Base-by-base conservation (phyloP, 2,329 filamentous ascomycete genomes). In the Botryotinia globosa region DNA sequence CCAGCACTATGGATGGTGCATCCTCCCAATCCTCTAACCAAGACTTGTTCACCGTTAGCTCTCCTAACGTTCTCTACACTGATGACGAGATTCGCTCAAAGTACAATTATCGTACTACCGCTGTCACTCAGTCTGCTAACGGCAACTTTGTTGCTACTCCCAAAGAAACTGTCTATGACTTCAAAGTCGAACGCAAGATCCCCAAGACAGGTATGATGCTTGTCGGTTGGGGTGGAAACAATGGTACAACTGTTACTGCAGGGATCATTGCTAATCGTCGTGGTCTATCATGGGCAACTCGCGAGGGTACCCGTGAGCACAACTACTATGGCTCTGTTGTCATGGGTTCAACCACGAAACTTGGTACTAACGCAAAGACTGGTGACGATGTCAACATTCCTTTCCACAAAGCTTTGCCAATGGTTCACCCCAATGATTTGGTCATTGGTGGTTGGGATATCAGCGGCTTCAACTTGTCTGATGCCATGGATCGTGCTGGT, bases 321-420 rank as follows among this genome's bases (percentile, higher is more conserved):
- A 99, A 99, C 85, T 99, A 98, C 89, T 99, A 98, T 83, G 96
- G 96, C 80, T 99, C 96, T 73, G 90, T 98, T 79, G 89, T 98
- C 83, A 98, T 99, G 96, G 88, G 91, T 76, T 98, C 96, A 32
- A 99, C 96, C 77, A 90, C 98, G 85, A 99, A 98, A 89, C 91
- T 99, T 74, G 96, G 96, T 73, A 92, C 91, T 62, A 94, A 98
- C 80, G 87, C 89, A 79, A 89, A 92, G 84, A 97, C 94, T 74
- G 90, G 89, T 79, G 88, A 92, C 84, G 96, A 99, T 81, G 89
- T 99, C 85, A 97, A 98, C 85, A 93, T 99, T 79, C 95, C 96
- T 76, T 97, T 99, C 87, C 93, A 95, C 82, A 89, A 95, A 82
- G 88, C 98, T 79, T 87, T 99, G 76, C 96, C 96, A 74, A 97